phyloP scores from a whole-genome alignment of 1,284 basidiomycete species.

The Ganoderma lucidum region DNA sequence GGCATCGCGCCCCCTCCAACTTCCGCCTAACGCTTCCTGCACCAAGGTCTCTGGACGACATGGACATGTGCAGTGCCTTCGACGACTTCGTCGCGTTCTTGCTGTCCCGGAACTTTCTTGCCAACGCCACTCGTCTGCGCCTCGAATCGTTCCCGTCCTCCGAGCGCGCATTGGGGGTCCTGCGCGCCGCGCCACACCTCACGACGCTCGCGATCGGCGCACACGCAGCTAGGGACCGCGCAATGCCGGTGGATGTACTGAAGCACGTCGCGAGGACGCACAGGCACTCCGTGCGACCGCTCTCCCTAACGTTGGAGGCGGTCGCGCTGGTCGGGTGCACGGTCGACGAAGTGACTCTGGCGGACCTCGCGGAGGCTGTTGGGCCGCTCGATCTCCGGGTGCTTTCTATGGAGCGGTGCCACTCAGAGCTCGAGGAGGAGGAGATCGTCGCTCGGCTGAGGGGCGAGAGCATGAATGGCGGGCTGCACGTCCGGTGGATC shows the following conservation, averaged over 20 bases:
- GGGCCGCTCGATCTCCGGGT: not conserved
- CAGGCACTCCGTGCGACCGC: not conserved
- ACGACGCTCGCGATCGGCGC: not conserved
- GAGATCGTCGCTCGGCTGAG: not conserved
- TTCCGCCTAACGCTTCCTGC: not conserved
- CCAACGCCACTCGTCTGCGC: not conserved
- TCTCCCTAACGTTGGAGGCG: not conserved
- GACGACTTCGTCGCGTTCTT: constrained; percentile 4
- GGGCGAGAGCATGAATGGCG: not conserved
- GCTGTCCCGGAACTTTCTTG: not conserved
- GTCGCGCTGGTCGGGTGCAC: not conserved
- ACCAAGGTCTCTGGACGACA: not conserved
- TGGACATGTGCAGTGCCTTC: not conserved
- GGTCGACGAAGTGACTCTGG: not conserved
- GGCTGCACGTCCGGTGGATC: not conserved
- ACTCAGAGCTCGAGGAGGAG: not conserved
- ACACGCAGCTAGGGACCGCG: not conserved
- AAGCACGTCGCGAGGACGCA: not conserved
- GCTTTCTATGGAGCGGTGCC: not conserved
- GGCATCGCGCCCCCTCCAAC: not conserved
- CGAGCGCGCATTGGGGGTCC: not conserved
- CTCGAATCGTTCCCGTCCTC: constrained; percentile 1
- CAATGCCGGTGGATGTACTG: not conserved
- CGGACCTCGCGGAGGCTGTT: not conserved
- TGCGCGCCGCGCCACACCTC: not conserved